Evolutionary conservation across 768 basidiomycete species (phyloP).

Genomic region (Gloeophyllum trabeum): DNA sequence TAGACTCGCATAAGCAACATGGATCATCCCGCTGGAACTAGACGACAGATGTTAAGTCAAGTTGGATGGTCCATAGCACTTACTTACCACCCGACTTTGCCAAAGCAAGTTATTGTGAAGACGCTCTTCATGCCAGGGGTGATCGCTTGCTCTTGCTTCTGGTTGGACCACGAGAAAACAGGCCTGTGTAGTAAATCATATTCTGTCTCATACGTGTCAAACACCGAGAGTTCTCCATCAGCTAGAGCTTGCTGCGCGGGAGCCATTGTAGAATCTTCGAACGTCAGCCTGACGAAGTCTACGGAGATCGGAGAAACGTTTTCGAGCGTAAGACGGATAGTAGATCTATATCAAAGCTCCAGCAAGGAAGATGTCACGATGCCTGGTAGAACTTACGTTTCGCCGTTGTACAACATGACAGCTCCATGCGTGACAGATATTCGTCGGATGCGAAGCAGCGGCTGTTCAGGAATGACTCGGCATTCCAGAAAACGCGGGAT

Average conservation of each 20-base stretch:
- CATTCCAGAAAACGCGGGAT: constrained; percentile 61
- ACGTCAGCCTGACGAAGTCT: constrained; percentile 77
- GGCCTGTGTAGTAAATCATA: constrained; percentile 67
- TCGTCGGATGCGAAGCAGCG: constrained; percentile 74
- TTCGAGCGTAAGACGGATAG: constrained; percentile 78
- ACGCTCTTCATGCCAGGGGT: constrained; percentile 61
- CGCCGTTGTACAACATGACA: constrained; percentile 91
- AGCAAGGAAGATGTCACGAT: constrained; percentile 3
- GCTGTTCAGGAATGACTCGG: constrained; percentile 78
- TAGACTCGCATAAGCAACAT: constrained; percentile 73
- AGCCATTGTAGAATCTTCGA: constrained; percentile 82
- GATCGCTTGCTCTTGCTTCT: constrained; percentile 39
- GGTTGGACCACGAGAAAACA: constrained; percentile 63
- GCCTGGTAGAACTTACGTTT: constrained; percentile 45
- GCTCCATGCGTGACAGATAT: constrained; percentile 91
- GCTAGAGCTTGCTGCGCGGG: constrained; percentile 66
- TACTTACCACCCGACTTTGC: constrained; percentile 87
- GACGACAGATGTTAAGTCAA: constrained; percentile 8
- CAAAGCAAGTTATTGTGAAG: constrained; percentile 64
- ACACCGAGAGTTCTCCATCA: constrained; percentile 72
- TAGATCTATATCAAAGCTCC: constrained; percentile 70
- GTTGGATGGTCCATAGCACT: background rate
- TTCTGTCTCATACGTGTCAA: constrained; percentile 87
- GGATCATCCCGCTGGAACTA: constrained; percentile 71
- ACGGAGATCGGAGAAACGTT: constrained; percentile 78